Evolutionary conservation across 495 filamentous ascomycete genomes (phyloP).

Genomic region (Neurospora cerealis): DNA sequence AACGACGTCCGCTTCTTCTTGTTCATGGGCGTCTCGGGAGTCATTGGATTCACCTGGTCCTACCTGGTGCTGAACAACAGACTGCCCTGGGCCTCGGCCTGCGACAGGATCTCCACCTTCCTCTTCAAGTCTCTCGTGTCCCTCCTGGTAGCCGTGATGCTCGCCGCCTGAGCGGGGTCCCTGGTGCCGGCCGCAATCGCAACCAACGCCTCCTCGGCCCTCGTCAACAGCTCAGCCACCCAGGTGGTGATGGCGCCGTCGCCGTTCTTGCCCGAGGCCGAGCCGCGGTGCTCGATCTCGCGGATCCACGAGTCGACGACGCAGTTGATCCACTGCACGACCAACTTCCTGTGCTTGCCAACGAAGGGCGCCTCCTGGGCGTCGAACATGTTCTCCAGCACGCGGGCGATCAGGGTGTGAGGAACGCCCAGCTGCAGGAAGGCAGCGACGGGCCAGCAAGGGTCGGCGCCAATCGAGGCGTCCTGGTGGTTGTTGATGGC

Average conservation of each 20-base stretch:
- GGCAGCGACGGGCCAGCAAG: constrained; percentile 73
- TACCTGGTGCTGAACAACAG: constrained; percentile 10
- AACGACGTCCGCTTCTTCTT: not conserved
- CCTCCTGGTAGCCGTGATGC: constrained; percentile 17
- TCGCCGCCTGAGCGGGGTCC: constrained; percentile 19
- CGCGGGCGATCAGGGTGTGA: constrained; percentile 61
- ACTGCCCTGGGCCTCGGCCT: constrained; percentile 11
- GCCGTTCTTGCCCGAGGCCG: constrained; percentile 21
- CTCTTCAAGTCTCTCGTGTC: constrained; percentile 13
- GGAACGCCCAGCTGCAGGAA: constrained; percentile 69
- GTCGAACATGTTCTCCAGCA: constrained; percentile 77
- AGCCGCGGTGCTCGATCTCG: constrained; percentile 29
- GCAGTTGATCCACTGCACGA: constrained; percentile 34
- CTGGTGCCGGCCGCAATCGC: constrained; percentile 10
- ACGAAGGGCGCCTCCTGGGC: constrained; percentile 76
- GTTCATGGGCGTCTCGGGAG: not conserved
- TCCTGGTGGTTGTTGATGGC: constrained; percentile 60
- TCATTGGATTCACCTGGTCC: not conserved
- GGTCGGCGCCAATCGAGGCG: constrained; percentile 44
- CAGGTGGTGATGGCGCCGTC: constrained; percentile 25
- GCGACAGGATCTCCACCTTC: constrained; percentile 15
- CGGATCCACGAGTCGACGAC: constrained; percentile 31
- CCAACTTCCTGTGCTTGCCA: constrained; percentile 34
- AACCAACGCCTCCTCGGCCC: constrained; percentile 28
- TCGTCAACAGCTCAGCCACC: constrained; percentile 31